These are phyloP conservation scores for Acer campestre DNA, from an alignment of 345 rosid species.

Conservation along the genomic window DNA sequence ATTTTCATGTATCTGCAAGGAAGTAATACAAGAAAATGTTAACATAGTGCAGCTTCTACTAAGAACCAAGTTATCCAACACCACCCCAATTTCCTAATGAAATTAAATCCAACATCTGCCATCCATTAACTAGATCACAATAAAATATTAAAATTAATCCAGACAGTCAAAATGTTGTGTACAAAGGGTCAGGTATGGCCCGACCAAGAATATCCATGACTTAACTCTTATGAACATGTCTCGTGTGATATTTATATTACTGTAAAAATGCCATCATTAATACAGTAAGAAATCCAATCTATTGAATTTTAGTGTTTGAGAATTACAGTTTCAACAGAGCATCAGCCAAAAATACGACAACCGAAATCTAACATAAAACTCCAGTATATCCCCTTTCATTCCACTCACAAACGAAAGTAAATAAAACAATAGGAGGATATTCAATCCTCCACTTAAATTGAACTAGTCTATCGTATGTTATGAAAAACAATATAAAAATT, in stretches of 20 bases:
- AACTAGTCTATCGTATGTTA: background rate
- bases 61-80: background rate
- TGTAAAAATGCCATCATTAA: no score
- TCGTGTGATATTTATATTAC: no score
- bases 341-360: background rate
- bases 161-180: background rate
- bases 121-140: background rate
- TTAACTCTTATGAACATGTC: background rate
- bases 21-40: background rate
- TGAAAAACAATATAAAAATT: background rate
- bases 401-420: background rate
- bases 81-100: conserved; percentile 6
- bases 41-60: background rate
- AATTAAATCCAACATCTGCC: conserved; percentile 5
- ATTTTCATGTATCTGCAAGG: conserved; percentile 66
- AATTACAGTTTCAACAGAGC: background rate
- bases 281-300: no score
- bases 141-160: background rate
- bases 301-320: no score
- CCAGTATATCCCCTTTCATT: background rate
- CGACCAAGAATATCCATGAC: background rate
- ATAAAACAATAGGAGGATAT: background rate
- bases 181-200: background rate
- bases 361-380: background rate
- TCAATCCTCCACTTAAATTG: background rate